Evolutionary conservation across 116 monocot species (phyloP).

Genomic region (Phalaenopsis hybrid): DNA sequence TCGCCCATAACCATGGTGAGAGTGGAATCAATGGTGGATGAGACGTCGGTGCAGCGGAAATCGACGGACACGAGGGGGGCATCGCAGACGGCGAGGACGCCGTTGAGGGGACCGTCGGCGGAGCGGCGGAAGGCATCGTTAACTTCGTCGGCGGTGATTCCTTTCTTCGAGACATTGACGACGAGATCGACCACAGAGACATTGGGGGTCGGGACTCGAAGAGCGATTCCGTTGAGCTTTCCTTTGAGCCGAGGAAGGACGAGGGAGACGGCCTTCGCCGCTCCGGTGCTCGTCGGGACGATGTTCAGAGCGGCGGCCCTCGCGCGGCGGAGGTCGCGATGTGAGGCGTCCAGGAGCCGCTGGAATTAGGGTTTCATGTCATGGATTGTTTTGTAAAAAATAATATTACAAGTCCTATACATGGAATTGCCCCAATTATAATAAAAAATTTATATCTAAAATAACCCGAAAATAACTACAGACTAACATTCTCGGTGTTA

Average conservation of each 20-base stretch:
- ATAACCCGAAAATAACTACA: no score
- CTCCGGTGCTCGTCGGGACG: conserved; percentile 95
- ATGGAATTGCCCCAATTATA: no score
- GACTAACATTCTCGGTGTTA: no score
- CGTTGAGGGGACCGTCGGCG: conserved; percentile 70
- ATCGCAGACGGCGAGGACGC: conserved; percentile 78
- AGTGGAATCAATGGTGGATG: conserved; percentile 83
- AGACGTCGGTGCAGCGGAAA: conserved; percentile 89
- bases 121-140: conserved; percentile 81
- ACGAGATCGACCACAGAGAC: conserved; percentile 94
- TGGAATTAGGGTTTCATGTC: conserved; percentile 13
- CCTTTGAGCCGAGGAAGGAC: conserved; percentile 93
- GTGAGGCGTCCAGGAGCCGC: conserved; percentile 89
- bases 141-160: conserved; percentile 79
- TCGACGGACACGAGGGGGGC: conserved; percentile 84
- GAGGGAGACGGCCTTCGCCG: conserved; percentile 87
- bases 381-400: no score
- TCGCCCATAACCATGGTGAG: conserved; percentile 99
- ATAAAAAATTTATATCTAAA: no score
- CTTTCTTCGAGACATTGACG: conserved; percentile 83
- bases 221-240: conserved; percentile 95
- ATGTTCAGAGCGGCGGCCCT: conserved; percentile 92
- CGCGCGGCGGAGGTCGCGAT: conserved; percentile 85
- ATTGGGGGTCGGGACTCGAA: conserved; percentile 91
- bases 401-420: no score